Evolutionary conservation across 1,139 yeast species (phyloP).

Genomic region (Groenewaldozyma auringiensis): DNA sequence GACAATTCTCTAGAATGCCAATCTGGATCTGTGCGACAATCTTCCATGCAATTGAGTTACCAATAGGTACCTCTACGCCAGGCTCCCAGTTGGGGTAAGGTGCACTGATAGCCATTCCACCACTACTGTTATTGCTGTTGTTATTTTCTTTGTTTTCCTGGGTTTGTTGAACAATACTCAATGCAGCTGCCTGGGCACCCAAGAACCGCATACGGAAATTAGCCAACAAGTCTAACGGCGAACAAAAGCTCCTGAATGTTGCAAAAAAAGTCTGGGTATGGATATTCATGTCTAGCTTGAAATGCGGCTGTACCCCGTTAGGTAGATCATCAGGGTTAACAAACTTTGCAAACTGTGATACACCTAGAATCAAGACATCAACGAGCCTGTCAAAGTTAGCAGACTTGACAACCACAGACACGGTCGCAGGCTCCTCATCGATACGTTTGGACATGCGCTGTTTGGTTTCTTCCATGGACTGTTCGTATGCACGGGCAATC

Average conservation of each 20-base stretch:
- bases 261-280: conserved; percentile 60
- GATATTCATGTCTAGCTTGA: conserved; percentile 51
- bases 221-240: conserved; percentile 44
- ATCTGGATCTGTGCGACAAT: conserved; percentile 65
- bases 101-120: conserved; percentile 1
- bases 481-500: conserved; percentile 12
- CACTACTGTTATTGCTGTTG: background rate
- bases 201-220: conserved; percentile 45
- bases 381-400: conserved; percentile 54
- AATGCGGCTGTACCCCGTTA: conserved; percentile 22
- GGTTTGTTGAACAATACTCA: conserved; percentile 35
- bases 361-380: conserved; percentile 56
- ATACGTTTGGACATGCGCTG: background rate
- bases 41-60: conserved; percentile 42
- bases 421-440: conserved; percentile 13
- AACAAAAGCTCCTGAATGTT: conserved; percentile 55
- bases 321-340: conserved; percentile 37
- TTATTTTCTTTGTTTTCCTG: background rate
- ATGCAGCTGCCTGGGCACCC: conserved; percentile 54
- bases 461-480: conserved; percentile 1
- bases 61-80: conserved; percentile 26
- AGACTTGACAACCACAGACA: conserved; percentile 48
- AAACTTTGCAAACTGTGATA: conserved; percentile 47
- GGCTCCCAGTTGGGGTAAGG: conserved; percentile 36
- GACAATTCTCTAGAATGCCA: conserved; percentile 72